A percentile compares a stretch with the other conserved stretches of the same genome.
Conservation (phyloP, 2,329 filamentous ascomycete genomes). For the Trichoderma lentiforme region DNA sequence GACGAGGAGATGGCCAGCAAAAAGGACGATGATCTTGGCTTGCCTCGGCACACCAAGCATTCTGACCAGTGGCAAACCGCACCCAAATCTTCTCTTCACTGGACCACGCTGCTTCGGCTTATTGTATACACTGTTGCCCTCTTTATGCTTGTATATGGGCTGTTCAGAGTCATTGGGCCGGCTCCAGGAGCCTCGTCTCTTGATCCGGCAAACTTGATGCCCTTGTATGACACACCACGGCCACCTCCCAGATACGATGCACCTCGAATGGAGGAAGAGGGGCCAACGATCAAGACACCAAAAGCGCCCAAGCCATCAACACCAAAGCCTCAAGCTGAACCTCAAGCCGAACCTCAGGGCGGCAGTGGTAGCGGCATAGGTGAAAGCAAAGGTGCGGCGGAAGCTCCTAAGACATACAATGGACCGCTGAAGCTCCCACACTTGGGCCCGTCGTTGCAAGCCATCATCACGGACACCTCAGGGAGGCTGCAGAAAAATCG, state of each 20-base stretch:
- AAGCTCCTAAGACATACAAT: conserved; percentile 46
- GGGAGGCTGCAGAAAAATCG: conserved; percentile 54
- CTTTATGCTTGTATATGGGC: conserved; percentile 52
- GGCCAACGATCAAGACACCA: background rate
- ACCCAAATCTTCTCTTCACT: conserved; percentile 39
- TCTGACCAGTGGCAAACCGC: conserved; percentile 40
- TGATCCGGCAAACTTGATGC: background rate
- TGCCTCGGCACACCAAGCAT: conserved; percentile 24
- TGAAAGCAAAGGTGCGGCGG: background rate
- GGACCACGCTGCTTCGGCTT: conserved; percentile 54
- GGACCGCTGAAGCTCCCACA: conserved; percentile 67
- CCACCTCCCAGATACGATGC: conserved; percentile 12
- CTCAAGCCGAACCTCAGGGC: background rate
- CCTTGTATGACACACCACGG: background rate
- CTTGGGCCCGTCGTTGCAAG: conserved; percentile 61
- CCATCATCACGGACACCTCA: conserved; percentile 48
- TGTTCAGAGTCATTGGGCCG: conserved; percentile 30
- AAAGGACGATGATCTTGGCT: conserved; percentile 55
- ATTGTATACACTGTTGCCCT: conserved; percentile 45
- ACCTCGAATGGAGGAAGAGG: conserved; percentile 4
- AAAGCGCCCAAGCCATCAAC: background rate
- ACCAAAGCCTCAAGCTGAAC: background rate
- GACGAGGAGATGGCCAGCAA: conserved; percentile 59
- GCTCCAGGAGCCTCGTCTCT: conserved; percentile 39
- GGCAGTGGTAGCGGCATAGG: background rate